phyloP scores from a whole-genome alignment of 345 rosid genomes.

The Abelmoschus esculentus region DNA sequence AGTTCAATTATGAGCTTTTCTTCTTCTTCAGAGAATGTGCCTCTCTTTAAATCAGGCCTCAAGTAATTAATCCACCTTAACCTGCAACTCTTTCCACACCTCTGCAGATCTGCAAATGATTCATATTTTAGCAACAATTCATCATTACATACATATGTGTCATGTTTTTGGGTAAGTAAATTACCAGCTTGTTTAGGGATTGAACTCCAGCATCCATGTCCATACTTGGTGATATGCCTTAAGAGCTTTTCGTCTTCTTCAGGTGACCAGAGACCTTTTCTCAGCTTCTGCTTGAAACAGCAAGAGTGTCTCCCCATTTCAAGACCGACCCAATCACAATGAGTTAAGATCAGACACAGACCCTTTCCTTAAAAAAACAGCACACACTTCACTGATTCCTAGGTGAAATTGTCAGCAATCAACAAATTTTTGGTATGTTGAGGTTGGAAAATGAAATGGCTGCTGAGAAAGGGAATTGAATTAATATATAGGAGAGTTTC shows the following conservation, averaged over 20 bases:
- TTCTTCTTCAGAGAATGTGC: background rate
- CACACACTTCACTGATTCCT: slow-evolving; percentile 20
- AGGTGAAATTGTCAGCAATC: slow-evolving; percentile 34
- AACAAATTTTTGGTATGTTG: background rate
- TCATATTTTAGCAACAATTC: background rate
- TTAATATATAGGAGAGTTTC: slow-evolving; percentile 25
- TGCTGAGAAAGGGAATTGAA: slow-evolving; percentile 33
- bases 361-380: slow-evolving; percentile 18
- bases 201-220: background rate
- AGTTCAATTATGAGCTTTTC: background rate
- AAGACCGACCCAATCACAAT: slow-evolving; percentile 13
- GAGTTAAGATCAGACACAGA: background rate
- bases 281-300: slow-evolving; percentile 89
- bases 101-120: background rate
- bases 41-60: background rate
- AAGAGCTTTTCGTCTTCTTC: slow-evolving; percentile 79
- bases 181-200: background rate
- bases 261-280: slow-evolving; percentile 98
- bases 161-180: background rate
- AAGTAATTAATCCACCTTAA: background rate
- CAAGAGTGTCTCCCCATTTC: slow-evolving; percentile 94
- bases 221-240: background rate
- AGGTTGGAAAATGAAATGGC: slow-evolving; percentile 38
- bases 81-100: background rate
- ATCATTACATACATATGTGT: background rate